Conservation (phyloP, 805 yeast genomes). For the Wickerhamomyces rabaulensis region DNA sequence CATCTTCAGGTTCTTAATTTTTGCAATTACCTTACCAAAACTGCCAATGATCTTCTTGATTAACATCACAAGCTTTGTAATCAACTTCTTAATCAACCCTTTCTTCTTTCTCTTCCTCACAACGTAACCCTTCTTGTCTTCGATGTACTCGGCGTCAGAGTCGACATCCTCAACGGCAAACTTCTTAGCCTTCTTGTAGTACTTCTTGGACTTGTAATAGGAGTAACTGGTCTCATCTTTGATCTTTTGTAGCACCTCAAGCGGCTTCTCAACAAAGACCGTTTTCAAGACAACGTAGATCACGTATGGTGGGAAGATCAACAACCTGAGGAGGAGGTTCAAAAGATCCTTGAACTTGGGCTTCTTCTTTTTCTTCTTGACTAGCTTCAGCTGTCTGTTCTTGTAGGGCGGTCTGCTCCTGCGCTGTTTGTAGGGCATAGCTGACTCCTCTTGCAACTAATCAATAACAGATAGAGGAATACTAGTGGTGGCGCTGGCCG, state of each 20-base stretch:
- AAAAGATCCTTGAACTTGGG: neutral
- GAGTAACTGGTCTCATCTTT: neutral
- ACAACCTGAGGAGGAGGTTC: conserved; percentile 1
- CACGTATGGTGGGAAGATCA: conserved; percentile 6
- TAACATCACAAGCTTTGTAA: neutral
- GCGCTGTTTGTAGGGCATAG: neutral
- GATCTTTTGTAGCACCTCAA: neutral
- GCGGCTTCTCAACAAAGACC: conserved; percentile 3
- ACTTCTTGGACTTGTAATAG: conserved; percentile 1
- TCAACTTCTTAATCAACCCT: neutral
- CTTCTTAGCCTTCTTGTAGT: conserved; percentile 5
- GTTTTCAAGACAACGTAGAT: neutral
- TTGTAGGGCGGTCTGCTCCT: neutral
- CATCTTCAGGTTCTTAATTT: neutral
- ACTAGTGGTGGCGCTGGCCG: neutral
- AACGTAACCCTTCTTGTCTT: neutral
- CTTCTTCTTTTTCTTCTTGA: neutral
- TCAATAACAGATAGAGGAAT: neutral
- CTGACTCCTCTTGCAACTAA: too few relatives aligned
- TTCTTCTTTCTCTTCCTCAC: neutral
- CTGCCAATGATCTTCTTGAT: neutral
- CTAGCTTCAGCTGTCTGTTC: neutral
- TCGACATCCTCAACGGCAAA: neutral
- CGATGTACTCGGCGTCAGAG: neutral
- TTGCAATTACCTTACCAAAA: neutral